These are phyloP conservation scores for Anastatica hierochuntica DNA, from an alignment of 345 rosid genomes.

Conservation along the genomic window DNA sequence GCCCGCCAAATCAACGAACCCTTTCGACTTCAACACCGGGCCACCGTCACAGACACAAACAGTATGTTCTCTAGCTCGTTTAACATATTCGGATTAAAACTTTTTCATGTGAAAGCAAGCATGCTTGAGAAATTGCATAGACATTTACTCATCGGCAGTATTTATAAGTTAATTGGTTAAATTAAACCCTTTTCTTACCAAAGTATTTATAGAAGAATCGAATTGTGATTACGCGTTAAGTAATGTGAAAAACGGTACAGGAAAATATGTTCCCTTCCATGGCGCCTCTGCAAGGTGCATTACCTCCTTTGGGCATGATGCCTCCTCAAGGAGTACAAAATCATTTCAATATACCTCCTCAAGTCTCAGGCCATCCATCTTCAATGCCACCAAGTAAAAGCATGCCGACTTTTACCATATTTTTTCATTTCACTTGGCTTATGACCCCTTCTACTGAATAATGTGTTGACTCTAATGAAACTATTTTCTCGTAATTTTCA, in stretches of 20 bases:
- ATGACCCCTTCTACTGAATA: neutral
- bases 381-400: slow-evolving; percentile 55
- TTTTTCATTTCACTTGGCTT: neutral
- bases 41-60: slow-evolving; percentile 43
- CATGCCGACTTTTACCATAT: neutral
- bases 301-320: slow-evolving; percentile 45
- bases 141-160: neutral
- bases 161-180: neutral
- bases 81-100: neutral
- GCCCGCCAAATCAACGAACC: slow-evolving; percentile 56
- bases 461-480: neutral
- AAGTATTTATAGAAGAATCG: neutral
- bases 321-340: slow-evolving; percentile 38
- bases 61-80: slow-evolving; percentile 36
- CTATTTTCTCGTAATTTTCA: slow-evolving; percentile 24
- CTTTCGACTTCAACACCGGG: slow-evolving; percentile 60
- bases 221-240: neutral
- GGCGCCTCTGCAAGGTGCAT: slow-evolving; percentile 55
- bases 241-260: slow-evolving; percentile 23
- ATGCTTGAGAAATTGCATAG: neutral
- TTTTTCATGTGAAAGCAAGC: neutral
- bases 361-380: slow-evolving; percentile 29
- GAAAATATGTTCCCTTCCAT: slow-evolving; percentile 66
- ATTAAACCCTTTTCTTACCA: neutral
- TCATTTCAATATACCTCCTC: slow-evolving; percentile 38